phyloP scores from a whole-genome alignment of 768 basidiomycete species.

The Mycena rosella region DNA sequence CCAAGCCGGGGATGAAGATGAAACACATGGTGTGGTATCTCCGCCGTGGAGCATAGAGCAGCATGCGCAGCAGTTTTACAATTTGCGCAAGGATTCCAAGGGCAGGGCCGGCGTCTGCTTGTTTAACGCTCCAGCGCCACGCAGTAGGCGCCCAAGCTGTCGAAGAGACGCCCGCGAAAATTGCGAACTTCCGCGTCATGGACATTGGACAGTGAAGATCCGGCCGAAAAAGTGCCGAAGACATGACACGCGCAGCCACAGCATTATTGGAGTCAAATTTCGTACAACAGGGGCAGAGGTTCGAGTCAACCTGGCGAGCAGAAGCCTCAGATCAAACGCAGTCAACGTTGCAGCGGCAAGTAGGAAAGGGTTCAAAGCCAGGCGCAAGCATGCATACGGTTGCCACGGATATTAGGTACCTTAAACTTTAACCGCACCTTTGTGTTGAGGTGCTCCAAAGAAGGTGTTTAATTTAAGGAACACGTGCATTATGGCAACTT shows the following conservation, averaged over 20 bases:
- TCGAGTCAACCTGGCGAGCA: slow-evolving; percentile 14
- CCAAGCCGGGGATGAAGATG: slow-evolving; percentile 6
- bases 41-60: background rate
- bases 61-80: background rate
- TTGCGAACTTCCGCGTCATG: background rate
- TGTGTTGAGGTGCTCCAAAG: slow-evolving; percentile 21
- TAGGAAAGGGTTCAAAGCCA: slow-evolving; percentile 11
- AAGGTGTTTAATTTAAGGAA: slow-evolving; percentile 34
- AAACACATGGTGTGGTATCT: slow-evolving; percentile 19
- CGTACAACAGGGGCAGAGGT: background rate
- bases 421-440: slow-evolving; percentile 31
- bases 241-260: slow-evolving; percentile 1
- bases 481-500: slow-evolving; percentile 23
- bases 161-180: slow-evolving; percentile 15
- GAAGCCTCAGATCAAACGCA: slow-evolving; percentile 1
- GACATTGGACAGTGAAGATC: slow-evolving; percentile 1
- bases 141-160: slow-evolving; percentile 10
- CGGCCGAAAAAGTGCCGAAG: slow-evolving; percentile 5
- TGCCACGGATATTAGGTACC: slow-evolving; percentile 28
- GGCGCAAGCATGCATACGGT: slow-evolving; percentile 1
- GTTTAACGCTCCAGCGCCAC: slow-evolving; percentile 13
- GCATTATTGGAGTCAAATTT: slow-evolving; percentile 24
- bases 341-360: background rate
- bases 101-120: background rate
- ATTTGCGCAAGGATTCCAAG: background rate